Evolutionary conservation across 2,329 filamentous ascomycete genomes (phyloP).

Genomic region (Pseudopyrenochaeta lycopersici): DNA sequence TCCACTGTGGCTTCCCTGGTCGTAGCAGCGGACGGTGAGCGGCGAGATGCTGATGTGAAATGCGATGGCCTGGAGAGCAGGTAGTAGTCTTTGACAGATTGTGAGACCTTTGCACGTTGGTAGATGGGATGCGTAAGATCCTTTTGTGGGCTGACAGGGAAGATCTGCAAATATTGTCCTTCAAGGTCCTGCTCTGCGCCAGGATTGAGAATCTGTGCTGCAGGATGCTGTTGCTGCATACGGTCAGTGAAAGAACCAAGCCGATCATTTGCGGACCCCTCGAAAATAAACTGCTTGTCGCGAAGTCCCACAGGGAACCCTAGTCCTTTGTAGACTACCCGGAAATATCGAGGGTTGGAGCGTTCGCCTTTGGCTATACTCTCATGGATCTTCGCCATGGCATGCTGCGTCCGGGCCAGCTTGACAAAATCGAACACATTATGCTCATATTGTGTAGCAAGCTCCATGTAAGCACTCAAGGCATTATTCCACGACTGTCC

Average conservation of each 20-base stretch:
- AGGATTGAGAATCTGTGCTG: conserved; percentile 79
- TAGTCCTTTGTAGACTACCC: conserved; percentile 86
- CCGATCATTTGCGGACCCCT: conserved; percentile 79
- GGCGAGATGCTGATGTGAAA: conserved; percentile 79
- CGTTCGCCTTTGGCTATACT: conserved; percentile 83
- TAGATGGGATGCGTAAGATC: conserved; percentile 85
- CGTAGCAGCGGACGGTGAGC: conserved; percentile 72
- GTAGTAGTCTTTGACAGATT: conserved; percentile 85
- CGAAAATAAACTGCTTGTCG: conserved; percentile 93
- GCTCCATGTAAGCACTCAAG: conserved; percentile 85
- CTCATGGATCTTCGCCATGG: conserved; percentile 93
- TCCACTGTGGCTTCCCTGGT: conserved; percentile 79
- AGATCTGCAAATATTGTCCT: conserved; percentile 88
- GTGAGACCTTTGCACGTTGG: conserved; percentile 84
- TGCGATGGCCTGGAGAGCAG: conserved; percentile 78
- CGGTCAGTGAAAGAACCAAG: conserved; percentile 86
- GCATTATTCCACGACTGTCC: conserved; percentile 94
- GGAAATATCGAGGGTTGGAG: conserved; percentile 85
- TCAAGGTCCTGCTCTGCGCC: conserved; percentile 81
- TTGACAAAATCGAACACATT: conserved; percentile 93
- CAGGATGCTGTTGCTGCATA: conserved; percentile 89
- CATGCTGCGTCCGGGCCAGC: conserved; percentile 85
- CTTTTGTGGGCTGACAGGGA: conserved; percentile 80
- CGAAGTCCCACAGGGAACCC: conserved; percentile 83
- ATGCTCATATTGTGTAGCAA: conserved; percentile 88